These are phyloP conservation scores for Naganishia cerealis DNA, from an alignment of 1,284 basidiomycete genomes.

Conservation along the genomic window DNA sequence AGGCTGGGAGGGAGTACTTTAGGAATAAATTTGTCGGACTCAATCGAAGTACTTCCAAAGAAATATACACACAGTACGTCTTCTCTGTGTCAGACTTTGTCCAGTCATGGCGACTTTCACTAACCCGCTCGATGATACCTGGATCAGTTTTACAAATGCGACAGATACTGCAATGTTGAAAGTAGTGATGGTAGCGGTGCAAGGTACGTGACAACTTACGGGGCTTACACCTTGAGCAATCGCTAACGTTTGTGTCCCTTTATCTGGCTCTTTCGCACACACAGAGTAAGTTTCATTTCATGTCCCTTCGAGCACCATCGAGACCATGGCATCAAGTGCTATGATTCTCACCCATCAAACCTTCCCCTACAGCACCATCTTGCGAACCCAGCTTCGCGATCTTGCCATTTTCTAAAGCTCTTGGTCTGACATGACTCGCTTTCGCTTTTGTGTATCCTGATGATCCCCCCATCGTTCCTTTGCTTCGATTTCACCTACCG, in stretches of 20 bases:
- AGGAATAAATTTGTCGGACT: constrained; percentile 77
- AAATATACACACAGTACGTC: constrained; percentile 86
- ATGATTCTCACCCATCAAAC: neutral
- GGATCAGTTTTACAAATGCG: constrained; percentile 77
- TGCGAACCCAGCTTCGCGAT: constrained; percentile 33
- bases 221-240: neutral
- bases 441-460: neutral
- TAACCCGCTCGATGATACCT: neutral
- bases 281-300: constrained; percentile 1
- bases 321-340: neutral
- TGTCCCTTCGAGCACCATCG: neutral
- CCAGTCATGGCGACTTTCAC: neutral
- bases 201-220: constrained; percentile 24
- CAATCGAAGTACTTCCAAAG: constrained; percentile 80
- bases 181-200: constrained; percentile 87
- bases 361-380: constrained; percentile 29
- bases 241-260: neutral
- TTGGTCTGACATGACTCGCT: neutral
- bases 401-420: constrained; percentile 31
- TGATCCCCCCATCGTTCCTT: neutral
- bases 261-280: neutral
- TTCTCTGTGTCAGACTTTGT: neutral
- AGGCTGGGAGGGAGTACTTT: constrained; percentile 84
- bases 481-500: neutral
- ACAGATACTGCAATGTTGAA: constrained; percentile 87